These are phyloP conservation scores for Beta corolliflora DNA, from an alignment of 179 eudicot genomes.

Conservation along the genomic window DNA sequence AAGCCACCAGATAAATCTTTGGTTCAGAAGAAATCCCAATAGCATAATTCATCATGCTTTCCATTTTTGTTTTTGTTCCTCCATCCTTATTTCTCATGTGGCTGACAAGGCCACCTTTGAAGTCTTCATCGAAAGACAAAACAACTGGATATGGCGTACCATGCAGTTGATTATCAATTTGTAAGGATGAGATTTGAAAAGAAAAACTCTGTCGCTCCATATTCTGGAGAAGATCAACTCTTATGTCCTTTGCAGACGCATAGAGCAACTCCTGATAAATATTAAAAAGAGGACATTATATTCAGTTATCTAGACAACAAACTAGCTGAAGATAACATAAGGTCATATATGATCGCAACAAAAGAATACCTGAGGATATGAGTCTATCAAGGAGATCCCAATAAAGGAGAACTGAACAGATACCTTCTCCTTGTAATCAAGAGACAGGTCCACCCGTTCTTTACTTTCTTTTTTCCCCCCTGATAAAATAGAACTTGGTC, in stretches of 20 bases:
- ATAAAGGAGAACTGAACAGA: conserved; percentile 65
- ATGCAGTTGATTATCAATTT: conserved; percentile 86
- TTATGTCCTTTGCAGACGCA: conserved; percentile 64
- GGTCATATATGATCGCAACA: conserved; percentile 5
- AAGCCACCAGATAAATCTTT: conserved; percentile 58
- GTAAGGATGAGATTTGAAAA: conserved; percentile 66
- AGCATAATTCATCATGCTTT: conserved; percentile 39
- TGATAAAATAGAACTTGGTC: conserved; percentile 37
- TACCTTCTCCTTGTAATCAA: conserved; percentile 64
- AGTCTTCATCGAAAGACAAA: conserved; percentile 70
- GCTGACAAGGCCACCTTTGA: conserved; percentile 39
- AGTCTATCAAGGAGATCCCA: conserved; percentile 85
- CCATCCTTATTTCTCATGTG: conserved; percentile 57
- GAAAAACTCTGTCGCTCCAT: conserved; percentile 71
- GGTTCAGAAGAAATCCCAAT: conserved; percentile 57
- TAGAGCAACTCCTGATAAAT: conserved; percentile 75
- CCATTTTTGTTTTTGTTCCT: conserved; percentile 40
- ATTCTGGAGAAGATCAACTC: conserved; percentile 65
- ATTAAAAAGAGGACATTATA: background rate
- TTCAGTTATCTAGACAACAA: background rate
- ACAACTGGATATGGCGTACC: conserved; percentile 84
- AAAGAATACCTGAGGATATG: conserved; percentile 67
- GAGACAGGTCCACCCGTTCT: conserved; percentile 37
- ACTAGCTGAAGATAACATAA: conserved; percentile 3
- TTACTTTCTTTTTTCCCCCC: conserved; percentile 45